Evolutionary conservation across 352 stramenopile species (phyloP).

Genomic region (Phytopythium delawarense): DNA sequence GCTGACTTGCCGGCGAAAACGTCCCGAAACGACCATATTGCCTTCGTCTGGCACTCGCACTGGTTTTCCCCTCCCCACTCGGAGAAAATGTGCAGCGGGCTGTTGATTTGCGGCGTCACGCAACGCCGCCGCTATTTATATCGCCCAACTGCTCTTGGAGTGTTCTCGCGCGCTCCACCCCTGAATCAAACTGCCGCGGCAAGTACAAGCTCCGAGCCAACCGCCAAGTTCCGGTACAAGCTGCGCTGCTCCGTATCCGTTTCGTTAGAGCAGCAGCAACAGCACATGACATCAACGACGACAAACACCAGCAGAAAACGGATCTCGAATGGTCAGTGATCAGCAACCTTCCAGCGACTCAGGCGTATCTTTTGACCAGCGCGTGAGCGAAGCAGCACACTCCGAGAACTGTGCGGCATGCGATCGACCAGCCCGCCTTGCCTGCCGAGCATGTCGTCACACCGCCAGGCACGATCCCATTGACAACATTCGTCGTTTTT

Average conservation of each 20-base stretch:
- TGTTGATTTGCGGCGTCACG: not conserved
- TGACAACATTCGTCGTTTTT: not conserved
- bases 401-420: not conserved
- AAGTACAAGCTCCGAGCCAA: not conserved
- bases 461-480: not conserved
- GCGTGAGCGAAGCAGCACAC: not conserved
- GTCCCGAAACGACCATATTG: constrained; percentile 6
- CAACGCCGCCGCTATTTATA: constrained; percentile 4
- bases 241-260: not conserved
- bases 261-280: constrained; percentile 1
- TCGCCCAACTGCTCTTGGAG: constrained; percentile 3
- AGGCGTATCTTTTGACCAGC: not conserved
- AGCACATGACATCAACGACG: not conserved
- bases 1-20: not conserved
- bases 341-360: not conserved
- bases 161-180: not conserved
- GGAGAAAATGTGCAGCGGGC: constrained; percentile 3
- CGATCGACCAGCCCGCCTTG: not conserved
- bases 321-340: not conserved
- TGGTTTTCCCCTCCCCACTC: not conserved
- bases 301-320: not conserved
- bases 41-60: not conserved
- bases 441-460: not conserved
- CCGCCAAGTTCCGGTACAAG: not conserved
- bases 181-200: not conserved